phyloP scores from a whole-genome alignment of 352 stramenopile genomes.

The Pythium graminicola region DNA sequence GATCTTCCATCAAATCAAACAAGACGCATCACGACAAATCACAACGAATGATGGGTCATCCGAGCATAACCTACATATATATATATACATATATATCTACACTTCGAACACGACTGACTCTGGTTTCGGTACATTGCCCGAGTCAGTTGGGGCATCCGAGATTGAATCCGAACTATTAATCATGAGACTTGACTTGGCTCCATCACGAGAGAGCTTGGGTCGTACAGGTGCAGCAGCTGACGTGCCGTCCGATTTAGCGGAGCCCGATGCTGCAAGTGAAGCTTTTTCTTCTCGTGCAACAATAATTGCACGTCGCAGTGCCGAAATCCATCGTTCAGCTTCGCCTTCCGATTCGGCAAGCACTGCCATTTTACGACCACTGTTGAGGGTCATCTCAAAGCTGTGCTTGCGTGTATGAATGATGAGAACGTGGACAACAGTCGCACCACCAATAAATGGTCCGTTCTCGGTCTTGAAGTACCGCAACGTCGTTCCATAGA shows the following conservation, averaged over 20 bases:
- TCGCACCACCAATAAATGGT: constrained; percentile 51
- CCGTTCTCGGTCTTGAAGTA: constrained; percentile 84
- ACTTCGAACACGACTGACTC: not conserved
- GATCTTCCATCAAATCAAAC: too few species aligned
- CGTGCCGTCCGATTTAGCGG: not conserved
- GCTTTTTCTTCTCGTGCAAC: constrained; percentile 24
- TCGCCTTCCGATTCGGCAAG: constrained; percentile 65
- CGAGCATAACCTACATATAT: too few species aligned
- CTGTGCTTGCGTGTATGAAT: constrained; percentile 61
- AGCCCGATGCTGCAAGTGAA: not conserved
- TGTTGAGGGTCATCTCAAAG: constrained; percentile 70
- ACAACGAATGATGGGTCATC: too few species aligned
- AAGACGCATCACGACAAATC: too few species aligned
- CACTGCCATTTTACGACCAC: constrained; percentile 63
- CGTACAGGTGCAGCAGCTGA: not conserved
- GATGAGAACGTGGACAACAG: constrained; percentile 62
- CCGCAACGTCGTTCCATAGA: constrained; percentile 64
- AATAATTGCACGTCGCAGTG: constrained; percentile 46
- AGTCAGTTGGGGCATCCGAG: not conserved
- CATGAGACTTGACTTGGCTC: constrained; percentile 9
- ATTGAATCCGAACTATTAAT: not conserved
- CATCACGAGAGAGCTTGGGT: constrained; percentile 8
- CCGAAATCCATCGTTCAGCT: constrained; percentile 56
- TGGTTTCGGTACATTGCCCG: not conserved
- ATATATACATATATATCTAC: not conserved